Conservation (phyloP, 768 basidiomycete genomes). For the Lactarius quietus region DNA sequence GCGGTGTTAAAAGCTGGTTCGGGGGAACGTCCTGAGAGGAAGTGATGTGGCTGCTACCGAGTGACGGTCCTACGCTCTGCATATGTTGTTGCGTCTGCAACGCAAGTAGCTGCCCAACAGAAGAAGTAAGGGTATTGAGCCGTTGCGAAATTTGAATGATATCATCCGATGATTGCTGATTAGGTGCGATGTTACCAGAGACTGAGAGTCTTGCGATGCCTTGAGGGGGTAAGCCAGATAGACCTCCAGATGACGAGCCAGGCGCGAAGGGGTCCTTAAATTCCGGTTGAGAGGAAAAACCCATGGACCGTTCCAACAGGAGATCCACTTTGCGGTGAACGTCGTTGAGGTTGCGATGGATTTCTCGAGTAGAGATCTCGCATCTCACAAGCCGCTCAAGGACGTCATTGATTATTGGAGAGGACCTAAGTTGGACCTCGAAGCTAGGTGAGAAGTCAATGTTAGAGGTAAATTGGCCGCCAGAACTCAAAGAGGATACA, state of each 20-base stretch:
- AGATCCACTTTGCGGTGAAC: slow-evolving; percentile 75
- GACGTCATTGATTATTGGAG: slow-evolving; percentile 72
- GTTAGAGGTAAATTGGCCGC: slow-evolving; percentile 54
- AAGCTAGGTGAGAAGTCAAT: slow-evolving; percentile 49
- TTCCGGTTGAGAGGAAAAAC: slow-evolving; percentile 47
- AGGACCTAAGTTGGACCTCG: slow-evolving; percentile 71
- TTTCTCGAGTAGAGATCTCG: slow-evolving; percentile 65
- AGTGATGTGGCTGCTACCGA: slow-evolving; percentile 32
- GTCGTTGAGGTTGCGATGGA: slow-evolving; percentile 70
- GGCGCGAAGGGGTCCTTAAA: slow-evolving; percentile 79
- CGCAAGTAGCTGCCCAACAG: slow-evolving; percentile 80
- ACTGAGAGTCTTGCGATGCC: slow-evolving; percentile 58
- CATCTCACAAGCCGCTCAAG: slow-evolving; percentile 69
- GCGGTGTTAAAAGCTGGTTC: slow-evolving; percentile 37
- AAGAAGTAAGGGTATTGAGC: slow-evolving; percentile 73
- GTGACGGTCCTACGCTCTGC: slow-evolving; percentile 21
- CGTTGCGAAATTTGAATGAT: slow-evolving; percentile 73
- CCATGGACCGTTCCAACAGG: slow-evolving; percentile 64
- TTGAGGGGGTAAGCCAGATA: slow-evolving; percentile 31
- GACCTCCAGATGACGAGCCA: slow-evolving; percentile 27
- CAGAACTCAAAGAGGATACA: slow-evolving; percentile 74
- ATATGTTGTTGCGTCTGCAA: slow-evolving; percentile 67
- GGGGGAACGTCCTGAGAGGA: slow-evolving; percentile 44
- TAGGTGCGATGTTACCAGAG: slow-evolving; percentile 65
- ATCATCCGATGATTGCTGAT: slow-evolving; percentile 65